A percentile compares a stretch with the other conserved stretches of the same genome.
These are phyloP conservation scores for Cichorium intybus DNA, from an alignment of 140 eudicot species.

Conservation along the genomic window DNA sequence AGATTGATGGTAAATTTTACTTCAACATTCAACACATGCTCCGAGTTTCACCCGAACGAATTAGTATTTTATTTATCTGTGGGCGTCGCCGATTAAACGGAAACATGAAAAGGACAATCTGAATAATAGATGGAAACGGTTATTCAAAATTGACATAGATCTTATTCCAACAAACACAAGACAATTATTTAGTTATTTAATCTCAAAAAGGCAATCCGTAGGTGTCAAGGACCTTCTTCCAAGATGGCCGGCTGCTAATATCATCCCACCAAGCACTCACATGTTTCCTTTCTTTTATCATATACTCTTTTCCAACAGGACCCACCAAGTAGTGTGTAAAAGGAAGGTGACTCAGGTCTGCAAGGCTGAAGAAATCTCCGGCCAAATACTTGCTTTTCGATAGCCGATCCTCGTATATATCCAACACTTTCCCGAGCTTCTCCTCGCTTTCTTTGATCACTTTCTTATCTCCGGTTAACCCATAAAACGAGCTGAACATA, in stretches of 20 bases:
- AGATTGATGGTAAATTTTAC: no score
- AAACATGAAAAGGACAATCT: no score
- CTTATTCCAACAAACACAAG: background rate
- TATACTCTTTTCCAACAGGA: conserved; percentile 29
- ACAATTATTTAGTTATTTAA: no score
- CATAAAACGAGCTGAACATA: conserved; percentile 32
- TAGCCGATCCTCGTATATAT: conserved; percentile 53
- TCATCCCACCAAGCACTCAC: conserved; percentile 73
- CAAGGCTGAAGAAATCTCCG: conserved; percentile 60
- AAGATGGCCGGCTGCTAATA: conserved; percentile 56
- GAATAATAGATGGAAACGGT: no score
- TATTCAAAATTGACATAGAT: no score
- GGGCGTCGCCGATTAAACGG: no score
- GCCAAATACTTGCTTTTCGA: conserved; percentile 58
- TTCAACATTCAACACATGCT: no score
- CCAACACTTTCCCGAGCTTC: conserved; percentile 47
- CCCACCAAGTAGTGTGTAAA: conserved; percentile 39
- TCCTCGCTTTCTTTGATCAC: conserved; percentile 43
- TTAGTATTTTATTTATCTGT: no score
- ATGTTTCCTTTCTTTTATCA: conserved; percentile 57
- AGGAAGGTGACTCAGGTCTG: conserved; percentile 59
- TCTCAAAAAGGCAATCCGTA: background rate
- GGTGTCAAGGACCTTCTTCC: conserved; percentile 18
- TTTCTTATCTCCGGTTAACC: conserved; percentile 27
- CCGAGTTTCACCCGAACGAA: no score